These are phyloP conservation scores for Kandelia obovata DNA, from an alignment of 345 rosid genomes.

Conservation along the genomic window DNA sequence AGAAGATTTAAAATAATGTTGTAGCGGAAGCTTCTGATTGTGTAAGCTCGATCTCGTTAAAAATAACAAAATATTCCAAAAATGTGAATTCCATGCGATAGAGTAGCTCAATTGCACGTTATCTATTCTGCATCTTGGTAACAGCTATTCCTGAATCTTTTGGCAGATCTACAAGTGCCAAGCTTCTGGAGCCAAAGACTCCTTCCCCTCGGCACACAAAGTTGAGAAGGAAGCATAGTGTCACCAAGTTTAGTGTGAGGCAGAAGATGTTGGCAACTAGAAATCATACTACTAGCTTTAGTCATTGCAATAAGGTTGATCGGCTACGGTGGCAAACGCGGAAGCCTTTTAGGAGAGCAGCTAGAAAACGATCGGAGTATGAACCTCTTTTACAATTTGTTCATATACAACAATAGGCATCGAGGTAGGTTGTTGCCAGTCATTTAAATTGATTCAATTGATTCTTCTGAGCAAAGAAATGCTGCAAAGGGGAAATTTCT, in stretches of 20 bases:
- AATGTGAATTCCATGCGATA: not conserved
- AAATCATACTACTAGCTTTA: constrained; percentile 4
- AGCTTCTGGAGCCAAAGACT: constrained; percentile 54
- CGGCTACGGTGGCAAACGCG: constrained; percentile 56
- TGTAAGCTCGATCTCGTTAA: not conserved
- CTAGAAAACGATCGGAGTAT: constrained; percentile 44
- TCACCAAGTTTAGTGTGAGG: constrained; percentile 5
- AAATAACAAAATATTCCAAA: not conserved
- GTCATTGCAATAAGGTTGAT: constrained; percentile 31
- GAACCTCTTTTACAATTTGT: constrained; percentile 53
- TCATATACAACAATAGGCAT: constrained; percentile 22
- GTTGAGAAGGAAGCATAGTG: constrained; percentile 17
- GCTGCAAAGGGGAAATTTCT: too few relatives aligned
- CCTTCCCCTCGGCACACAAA: constrained; percentile 41
- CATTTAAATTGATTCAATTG: constrained; percentile 42
- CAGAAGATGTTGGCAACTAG: constrained; percentile 16
- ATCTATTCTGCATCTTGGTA: not conserved
- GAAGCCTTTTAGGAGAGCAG: constrained; percentile 67
- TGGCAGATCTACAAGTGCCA: constrained; percentile 35
- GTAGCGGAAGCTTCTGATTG: not conserved
- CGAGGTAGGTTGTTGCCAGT: constrained; percentile 2
- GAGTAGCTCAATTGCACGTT: not conserved
- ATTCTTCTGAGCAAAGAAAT: not conserved
- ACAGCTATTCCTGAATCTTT: constrained; percentile 6
- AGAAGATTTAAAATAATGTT: too few relatives aligned